Base-by-base conservation (phyloP, 2,329 filamentous ascomycete genomes). In the Aureobasidium zeae region DNA sequence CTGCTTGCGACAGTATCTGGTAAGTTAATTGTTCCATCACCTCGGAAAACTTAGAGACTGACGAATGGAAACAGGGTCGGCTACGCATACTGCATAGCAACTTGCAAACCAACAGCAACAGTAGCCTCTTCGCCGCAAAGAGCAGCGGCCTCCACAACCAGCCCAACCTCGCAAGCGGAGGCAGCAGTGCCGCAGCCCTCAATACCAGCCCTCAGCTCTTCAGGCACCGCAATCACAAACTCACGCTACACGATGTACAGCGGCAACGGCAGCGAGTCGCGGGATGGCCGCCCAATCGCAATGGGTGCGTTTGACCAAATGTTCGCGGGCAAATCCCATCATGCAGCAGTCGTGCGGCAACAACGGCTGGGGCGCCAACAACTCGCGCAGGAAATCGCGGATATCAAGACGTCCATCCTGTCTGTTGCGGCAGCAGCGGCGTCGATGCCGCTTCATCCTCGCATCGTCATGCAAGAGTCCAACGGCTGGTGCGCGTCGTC, bases 401-500 rank as follows among this genome's bases (percentile, higher is more conserved):
- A 60, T 35, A 58, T 70, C 48, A 59, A 63, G 42, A 43, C 53
- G 12, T 59, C 59, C 16, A 65, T 69, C 47, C 37, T 53, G 16
- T 35, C 48, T 13, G 50, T 60, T 24, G 56, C 58, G 29, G 45
- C 44, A 3, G 44, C 53, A 7, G 57, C 6, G 53, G 56, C 26
- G 53, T 70, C 8, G 60, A 64, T 39, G 41, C 58, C 58, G 62
- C 25, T 64, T 67, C 57, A 62, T 70, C 45, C 55, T 70, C 28
- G 64, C 25, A 60, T 66, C 33, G 53, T 69, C 24, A 60, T 70
- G 53, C 67, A 71, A 52, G 68, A 71, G 51, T 64, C 61, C 25
- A 63, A 63, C 44, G 68, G 67, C 38, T 71, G 68, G 64, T 69
- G 2, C 63, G 66, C 38, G 68, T 62, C 30, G 59, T 59, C 12